These are phyloP conservation scores for Saposhnikovia divaricata DNA, from an alignment of 129 eudicot genomes.

Conservation along the genomic window DNA sequence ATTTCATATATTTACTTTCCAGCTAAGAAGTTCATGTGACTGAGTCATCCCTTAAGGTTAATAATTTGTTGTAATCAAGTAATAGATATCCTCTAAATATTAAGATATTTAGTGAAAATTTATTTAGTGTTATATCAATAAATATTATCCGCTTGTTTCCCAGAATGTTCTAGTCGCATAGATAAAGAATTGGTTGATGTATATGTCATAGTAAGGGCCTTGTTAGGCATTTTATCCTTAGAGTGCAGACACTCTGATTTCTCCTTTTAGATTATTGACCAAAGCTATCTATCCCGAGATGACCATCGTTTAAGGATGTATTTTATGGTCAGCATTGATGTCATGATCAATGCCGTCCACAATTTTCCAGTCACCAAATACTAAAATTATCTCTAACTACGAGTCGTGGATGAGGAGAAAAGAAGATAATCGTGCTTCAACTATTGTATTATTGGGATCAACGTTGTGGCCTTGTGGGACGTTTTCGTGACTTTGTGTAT, in stretches of 20 bases:
- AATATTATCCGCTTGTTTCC: not conserved
- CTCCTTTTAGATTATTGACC: conserved; percentile 65
- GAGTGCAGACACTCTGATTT: conserved; percentile 74
- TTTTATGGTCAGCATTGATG: conserved; percentile 63
- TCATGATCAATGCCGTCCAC: conserved; percentile 73
- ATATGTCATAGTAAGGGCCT: not conserved
- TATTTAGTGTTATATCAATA: too few relatives aligned
- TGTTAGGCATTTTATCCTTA: not conserved
- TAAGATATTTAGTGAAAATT: too few relatives aligned
- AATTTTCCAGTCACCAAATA: conserved; percentile 68
- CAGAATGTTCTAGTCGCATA: not conserved
- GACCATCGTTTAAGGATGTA: conserved; percentile 62
- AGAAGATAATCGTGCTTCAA: conserved; percentile 44
- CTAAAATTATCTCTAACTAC: conserved; percentile 51
- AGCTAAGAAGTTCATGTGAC: not conserved
- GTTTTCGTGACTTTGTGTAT: conserved; percentile 66
- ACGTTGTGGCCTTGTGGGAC: conserved; percentile 62
- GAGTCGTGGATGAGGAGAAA: conserved; percentile 54
- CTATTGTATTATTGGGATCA: conserved; percentile 42
- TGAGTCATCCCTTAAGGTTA: not conserved
- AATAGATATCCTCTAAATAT: not conserved
- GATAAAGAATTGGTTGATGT: not conserved
- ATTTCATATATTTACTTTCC: too few relatives aligned
- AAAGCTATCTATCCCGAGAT: conserved; percentile 80
- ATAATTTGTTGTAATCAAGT: not conserved